These are phyloP conservation scores for Hemisphaericaspora xylofermentans DNA, from an alignment of 1,139 yeast species.

Conservation along the genomic window DNA sequence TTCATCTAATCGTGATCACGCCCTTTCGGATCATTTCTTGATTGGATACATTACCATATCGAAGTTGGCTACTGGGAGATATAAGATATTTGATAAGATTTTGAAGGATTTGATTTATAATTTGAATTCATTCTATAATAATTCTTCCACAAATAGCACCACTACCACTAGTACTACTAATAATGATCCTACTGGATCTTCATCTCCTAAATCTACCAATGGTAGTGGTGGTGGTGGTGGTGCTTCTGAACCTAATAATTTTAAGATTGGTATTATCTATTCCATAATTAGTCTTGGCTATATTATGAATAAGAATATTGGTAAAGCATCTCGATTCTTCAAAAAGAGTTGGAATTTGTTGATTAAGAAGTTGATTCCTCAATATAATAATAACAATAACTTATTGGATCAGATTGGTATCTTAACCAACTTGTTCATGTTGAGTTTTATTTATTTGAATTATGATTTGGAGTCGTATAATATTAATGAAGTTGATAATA, in stretches of 20 bases:
- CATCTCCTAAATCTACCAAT: slow-evolving; percentile 1
- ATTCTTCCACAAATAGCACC: not conserved
- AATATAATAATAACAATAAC: slow-evolving; percentile 36
- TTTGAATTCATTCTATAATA: slow-evolving; percentile 21
- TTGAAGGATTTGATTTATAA: slow-evolving; percentile 27
- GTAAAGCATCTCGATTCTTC: slow-evolving; percentile 32
- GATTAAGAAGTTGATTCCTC: slow-evolving; percentile 43
- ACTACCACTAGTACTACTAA: not conserved
- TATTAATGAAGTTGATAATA: slow-evolving; percentile 7
- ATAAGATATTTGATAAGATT: slow-evolving; percentile 22
- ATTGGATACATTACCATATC: slow-evolving; percentile 31
- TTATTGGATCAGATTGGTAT: slow-evolving; percentile 43
- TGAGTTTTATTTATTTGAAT: slow-evolving; percentile 31
- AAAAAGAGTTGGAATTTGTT: slow-evolving; percentile 46
- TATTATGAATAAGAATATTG: slow-evolving; percentile 16
- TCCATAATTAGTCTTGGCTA: slow-evolving; percentile 29
- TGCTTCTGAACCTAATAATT: slow-evolving; percentile 18
- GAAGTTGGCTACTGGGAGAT: slow-evolving; percentile 17
- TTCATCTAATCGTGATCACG: slow-evolving; percentile 13
- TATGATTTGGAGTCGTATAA: slow-evolving; percentile 22
- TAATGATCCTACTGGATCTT: not conserved
- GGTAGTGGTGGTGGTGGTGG: slow-evolving; percentile 4
- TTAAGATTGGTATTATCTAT: slow-evolving; percentile 30
- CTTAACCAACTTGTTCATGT: slow-evolving; percentile 31
- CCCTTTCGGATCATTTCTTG: slow-evolving; percentile 29